Base-by-base conservation (phyloP, 73 alveolate genomes). In the Stentor coeruleus region DNA sequence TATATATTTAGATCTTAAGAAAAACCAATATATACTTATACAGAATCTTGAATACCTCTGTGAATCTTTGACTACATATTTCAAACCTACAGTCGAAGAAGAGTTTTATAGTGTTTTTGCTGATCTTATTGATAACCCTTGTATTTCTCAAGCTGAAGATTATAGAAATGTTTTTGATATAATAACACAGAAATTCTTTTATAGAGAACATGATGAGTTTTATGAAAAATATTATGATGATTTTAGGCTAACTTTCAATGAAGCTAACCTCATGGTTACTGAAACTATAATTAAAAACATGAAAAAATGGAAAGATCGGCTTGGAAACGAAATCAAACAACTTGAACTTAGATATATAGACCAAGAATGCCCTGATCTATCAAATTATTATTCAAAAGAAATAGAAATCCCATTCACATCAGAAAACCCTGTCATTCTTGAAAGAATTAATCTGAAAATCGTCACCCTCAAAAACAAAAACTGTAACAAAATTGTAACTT, bases 341-440 rank as follows among this genome's bases (percentile, higher is more conserved):
- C 11, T 28, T 66, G 79, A 66, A 0, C 36, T 33, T 1, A 20
- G 37, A 66, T 66, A 26, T 66, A 20, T 66, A 2, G 79, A 66
- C 79, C 79, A 66, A 66, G 79, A 66, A 26, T 66, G 79, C 79
- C n/a, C 37, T 28, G 79, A 66, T 31, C 79, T 66, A 0, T 28
- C 49, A 20, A 66, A 20, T 1, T 66, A 28, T 66, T 66, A 66
- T 33, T 26, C 42, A 26, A 66, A 66, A 66, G 79, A 66, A 66
- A 66, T 66, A 20, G 79, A 66, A 66, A 26, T 66, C 42, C 79
- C 79, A 28, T 49, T 49, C 6, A 20, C 20, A 11, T 20, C 40
- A 15, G 37, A 20, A 20, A 31, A 66, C 11, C 11, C n/a, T 28
- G 79, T 66, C 0, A 66, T 66, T 33, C 14, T 66, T 37, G 79